These are phyloP conservation scores for Kodamaea alishanica DNA, from an alignment of 1,139 yeast species.

Conservation along the genomic window DNA sequence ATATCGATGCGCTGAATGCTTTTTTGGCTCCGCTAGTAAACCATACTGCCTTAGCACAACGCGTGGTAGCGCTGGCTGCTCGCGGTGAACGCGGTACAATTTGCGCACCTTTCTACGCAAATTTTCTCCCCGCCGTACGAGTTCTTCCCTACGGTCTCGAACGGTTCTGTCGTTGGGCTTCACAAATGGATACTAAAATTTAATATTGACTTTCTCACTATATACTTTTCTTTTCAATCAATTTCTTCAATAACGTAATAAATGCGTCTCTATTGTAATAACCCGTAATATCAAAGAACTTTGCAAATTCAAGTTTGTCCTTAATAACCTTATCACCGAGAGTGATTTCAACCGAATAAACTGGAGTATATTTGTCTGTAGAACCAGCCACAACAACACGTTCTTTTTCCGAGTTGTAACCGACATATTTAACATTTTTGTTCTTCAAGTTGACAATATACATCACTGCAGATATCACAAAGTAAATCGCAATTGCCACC, in stretches of 20 bases:
- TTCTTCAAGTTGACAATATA: slow-evolving; percentile 50
- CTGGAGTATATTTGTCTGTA: slow-evolving; percentile 44
- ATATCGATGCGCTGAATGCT: slow-evolving; percentile 53
- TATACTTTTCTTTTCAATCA: slow-evolving; percentile 18
- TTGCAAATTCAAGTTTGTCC: slow-evolving; percentile 33
- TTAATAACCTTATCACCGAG: slow-evolving; percentile 22
- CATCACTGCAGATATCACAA: slow-evolving; percentile 45
- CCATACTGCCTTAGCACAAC: slow-evolving; percentile 37
- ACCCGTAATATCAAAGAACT: slow-evolving; percentile 48
- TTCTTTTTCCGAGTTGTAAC: slow-evolving; percentile 36
- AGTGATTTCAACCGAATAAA: slow-evolving; percentile 33
- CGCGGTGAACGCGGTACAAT: slow-evolving; percentile 52
- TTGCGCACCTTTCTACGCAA: slow-evolving; percentile 58
- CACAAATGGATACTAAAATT: slow-evolving; percentile 49
- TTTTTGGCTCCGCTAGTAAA: slow-evolving; percentile 65
- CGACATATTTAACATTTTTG: slow-evolving; percentile 59
- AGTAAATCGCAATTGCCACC: slow-evolving; percentile 50
- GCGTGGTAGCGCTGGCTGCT: slow-evolving; percentile 39
- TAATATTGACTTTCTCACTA: slow-evolving; percentile 1
- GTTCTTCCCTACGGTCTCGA: slow-evolving; percentile 50
- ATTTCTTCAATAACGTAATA: slow-evolving; percentile 25
- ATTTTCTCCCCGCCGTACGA: slow-evolving; percentile 51
- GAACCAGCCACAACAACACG: slow-evolving; percentile 37
- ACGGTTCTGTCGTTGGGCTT: slow-evolving; percentile 44
- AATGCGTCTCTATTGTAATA: slow-evolving; percentile 42